Percentiles rank a stretch among this genome's conserved stretches.
Evolutionary conservation across 768 basidiomycete genomes (phyloP).

Genomic region (Coprinopsis sp.): DNA sequence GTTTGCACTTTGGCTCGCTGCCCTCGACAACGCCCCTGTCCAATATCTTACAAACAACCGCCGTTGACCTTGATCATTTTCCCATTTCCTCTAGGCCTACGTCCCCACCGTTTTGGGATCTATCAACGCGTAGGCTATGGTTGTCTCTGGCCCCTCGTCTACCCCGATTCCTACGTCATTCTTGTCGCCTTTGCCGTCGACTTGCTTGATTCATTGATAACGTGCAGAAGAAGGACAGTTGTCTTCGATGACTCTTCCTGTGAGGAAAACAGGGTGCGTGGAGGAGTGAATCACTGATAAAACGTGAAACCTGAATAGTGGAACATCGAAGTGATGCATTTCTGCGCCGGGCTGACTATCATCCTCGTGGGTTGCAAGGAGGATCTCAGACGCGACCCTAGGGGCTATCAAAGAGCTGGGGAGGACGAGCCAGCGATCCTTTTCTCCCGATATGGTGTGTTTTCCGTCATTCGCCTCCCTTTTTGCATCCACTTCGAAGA

Average conservation of each 20-base stretch:
- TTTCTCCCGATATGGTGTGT: slow-evolving; percentile 82
- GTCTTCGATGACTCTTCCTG: neutral
- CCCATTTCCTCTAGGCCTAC: too few species aligned
- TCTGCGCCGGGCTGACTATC: slow-evolving; percentile 90
- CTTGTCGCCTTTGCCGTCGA: slow-evolving; percentile 98
- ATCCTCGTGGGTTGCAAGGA: slow-evolving; percentile 99
- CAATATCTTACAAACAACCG: slow-evolving; percentile 1
- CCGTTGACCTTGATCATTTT: slow-evolving; percentile 9
- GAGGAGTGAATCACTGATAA: too few species aligned
- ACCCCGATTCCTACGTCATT: slow-evolving; percentile 99
- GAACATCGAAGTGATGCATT: slow-evolving; percentile 98
- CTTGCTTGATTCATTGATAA: slow-evolving; percentile 98
- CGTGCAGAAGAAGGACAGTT: slow-evolving; percentile 96
- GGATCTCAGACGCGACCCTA: slow-evolving; percentile 89
- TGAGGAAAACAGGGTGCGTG: too few species aligned
- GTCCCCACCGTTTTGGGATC: slow-evolving; percentile 99
- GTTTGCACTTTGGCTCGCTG: slow-evolving; percentile 2
- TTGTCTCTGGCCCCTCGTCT: slow-evolving; percentile 93
- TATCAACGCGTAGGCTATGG: slow-evolving; percentile 97
- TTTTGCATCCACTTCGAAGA: neutral
- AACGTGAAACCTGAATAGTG: too few species aligned
- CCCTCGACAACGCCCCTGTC: neutral
- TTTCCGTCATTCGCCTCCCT: neutral
- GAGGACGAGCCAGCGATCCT: slow-evolving; percentile 91
- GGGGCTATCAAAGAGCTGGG: slow-evolving; percentile 92